These are phyloP conservation scores for Rhizopogon hawkerae DNA, from an alignment of 1,284 basidiomycete species.

Conservation along the genomic window DNA sequence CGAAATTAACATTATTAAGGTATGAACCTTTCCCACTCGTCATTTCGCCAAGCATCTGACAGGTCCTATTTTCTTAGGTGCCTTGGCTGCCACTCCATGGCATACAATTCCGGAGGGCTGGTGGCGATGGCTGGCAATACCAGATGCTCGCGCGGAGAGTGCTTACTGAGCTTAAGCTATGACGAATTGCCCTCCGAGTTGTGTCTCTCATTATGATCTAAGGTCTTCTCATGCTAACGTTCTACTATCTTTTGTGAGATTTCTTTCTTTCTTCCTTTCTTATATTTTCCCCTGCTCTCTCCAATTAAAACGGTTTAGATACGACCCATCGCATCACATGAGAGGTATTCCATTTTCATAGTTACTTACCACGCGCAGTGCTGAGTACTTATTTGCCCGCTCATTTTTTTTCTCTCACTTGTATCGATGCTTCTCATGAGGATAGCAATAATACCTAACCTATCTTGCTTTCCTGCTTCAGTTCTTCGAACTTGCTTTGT, in stretches of 20 bases:
- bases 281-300: background rate
- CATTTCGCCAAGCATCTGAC: slow-evolving; percentile 6
- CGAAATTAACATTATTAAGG: slow-evolving; percentile 93
- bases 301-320: slow-evolving; percentile 1
- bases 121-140: slow-evolving; percentile 96
- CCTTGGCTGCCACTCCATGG: slow-evolving; percentile 92
- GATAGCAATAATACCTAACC: slow-evolving; percentile 8
- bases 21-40: slow-evolving; percentile 31
- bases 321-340: background rate
- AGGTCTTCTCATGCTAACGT: background rate
- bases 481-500: background rate
- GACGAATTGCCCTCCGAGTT: slow-evolving; percentile 7
- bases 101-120: slow-evolving; percentile 88
- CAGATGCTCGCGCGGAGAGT: slow-evolving; percentile 94
- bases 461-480: background rate
- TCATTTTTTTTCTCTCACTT: slow-evolving; percentile 1
- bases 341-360: background rate
- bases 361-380: background rate
- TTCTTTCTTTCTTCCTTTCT: background rate
- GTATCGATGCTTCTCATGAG: slow-evolving; percentile 8
- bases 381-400: slow-evolving; percentile 2
- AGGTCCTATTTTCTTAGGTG: slow-evolving; percentile 44
- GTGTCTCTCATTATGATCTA: background rate
- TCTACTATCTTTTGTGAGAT: slow-evolving; percentile 2
- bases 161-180: slow-evolving; percentile 88